These are phyloP conservation scores for Colletotrichum agaves DNA, from an alignment of 2,329 filamentous ascomycete species.

Conservation along the genomic window DNA sequence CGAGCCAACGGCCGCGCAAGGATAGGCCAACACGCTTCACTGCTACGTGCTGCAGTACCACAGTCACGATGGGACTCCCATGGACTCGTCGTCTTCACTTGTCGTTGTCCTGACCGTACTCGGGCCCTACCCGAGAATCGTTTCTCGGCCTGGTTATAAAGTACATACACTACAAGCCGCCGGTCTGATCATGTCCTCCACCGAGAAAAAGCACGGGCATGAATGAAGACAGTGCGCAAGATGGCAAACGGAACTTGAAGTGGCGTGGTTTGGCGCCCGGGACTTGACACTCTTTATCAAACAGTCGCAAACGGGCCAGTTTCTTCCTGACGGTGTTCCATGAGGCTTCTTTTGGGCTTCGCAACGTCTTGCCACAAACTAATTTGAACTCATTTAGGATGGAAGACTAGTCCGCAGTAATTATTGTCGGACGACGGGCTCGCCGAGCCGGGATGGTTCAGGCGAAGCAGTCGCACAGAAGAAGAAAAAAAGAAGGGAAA, in stretches of 20 bases:
- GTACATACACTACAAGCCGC: too few relatives aligned
- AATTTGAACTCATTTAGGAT: constrained; percentile 2
- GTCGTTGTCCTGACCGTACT: neutral
- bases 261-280: neutral
- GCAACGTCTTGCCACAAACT: constrained; percentile 17
- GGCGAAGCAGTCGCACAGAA: neutral
- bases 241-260: too few relatives aligned
- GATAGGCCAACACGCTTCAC: neutral
- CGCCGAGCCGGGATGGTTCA: constrained; percentile 6
- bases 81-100: neutral
- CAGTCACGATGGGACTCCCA: neutral
- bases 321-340: constrained; percentile 19
- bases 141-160: neutral
- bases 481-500: neutral
- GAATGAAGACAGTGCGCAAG: too few relatives aligned
- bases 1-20: constrained; percentile 17
- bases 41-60: neutral
- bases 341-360: constrained; percentile 12
- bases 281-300: constrained; percentile 7
- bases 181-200: neutral
- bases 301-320: neutral
- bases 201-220: neutral
- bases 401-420: neutral
- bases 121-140: neutral
- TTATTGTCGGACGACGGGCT: constrained; percentile 15